Conservation (phyloP, 257 asterid species). For the Phtheirospermum japonicum region DNA sequence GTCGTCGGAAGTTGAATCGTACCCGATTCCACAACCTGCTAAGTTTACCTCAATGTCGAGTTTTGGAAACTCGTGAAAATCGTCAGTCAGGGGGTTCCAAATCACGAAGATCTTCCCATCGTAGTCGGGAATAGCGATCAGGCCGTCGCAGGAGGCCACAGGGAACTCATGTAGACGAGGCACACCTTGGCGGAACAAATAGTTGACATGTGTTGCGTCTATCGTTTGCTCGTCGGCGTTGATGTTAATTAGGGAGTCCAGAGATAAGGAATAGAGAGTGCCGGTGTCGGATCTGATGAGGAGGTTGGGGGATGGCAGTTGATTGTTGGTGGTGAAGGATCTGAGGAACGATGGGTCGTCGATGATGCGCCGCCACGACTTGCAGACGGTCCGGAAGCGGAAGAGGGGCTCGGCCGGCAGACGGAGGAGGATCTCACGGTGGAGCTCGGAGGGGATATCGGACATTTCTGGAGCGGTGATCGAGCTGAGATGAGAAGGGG, state of each 20-base stretch:
- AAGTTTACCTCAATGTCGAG: background rate
- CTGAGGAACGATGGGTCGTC: constrained; percentile 18
- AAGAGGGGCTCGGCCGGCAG: constrained; percentile 12
- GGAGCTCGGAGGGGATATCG: constrained; percentile 1
- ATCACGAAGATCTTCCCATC: background rate
- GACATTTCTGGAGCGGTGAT: constrained; percentile 21
- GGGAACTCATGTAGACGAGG: background rate
- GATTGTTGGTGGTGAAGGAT: background rate
- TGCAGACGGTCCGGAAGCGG: constrained; percentile 17
- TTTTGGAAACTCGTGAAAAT: constrained; percentile 3
- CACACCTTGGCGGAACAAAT: no score
- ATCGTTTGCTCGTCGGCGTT: background rate
- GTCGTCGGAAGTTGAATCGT: constrained; percentile 6
- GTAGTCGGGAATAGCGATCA: constrained; percentile 7
- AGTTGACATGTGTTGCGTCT: background rate
- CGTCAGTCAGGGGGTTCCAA: constrained; percentile 26
- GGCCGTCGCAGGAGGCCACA: constrained; percentile 24
- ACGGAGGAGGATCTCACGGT: constrained; percentile 8
- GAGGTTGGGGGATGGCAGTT: background rate
- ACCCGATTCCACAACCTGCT: constrained; percentile 5
- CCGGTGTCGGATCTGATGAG: background rate
- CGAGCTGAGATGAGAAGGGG: no score
- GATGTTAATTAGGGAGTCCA: constrained; percentile 5
- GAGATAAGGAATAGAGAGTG: background rate
- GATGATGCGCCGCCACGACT: constrained; percentile 17